Base-by-base conservation (phyloP, 2,329 filamentous ascomycete species). In the Paecilomyces formosus region DNA sequence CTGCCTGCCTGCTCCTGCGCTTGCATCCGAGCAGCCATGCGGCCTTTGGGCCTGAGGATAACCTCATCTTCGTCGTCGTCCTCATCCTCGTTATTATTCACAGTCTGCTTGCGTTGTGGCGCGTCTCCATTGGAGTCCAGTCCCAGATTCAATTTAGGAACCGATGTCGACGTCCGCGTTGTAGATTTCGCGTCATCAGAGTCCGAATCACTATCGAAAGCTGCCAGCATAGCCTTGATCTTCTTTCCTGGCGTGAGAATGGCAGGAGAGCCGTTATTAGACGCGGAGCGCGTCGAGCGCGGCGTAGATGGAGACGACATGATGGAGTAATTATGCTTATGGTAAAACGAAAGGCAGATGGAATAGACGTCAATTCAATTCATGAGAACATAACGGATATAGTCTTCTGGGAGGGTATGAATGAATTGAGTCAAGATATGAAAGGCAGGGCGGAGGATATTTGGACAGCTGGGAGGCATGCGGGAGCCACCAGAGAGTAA, bases 21-120 rank as follows among this genome's bases (percentile, higher is more conserved):
- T 61, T 82, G 80, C 81, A 91, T 85, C 55, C 84, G 80, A 15
- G 87, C 81, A 12, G 87, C 87, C 64, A 90, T 78, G 56, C 83
- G 82, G 24, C 87, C 87, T 57, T 82, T 81, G 0, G 88, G 88
- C 52, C 81, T 72, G 54, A 82, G 75, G 30, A 74, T 77, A 33
- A 81, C 77, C n/a, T 81, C 79, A n/a, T 81, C 77, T 1, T 75
- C 71, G 2, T 75, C 70, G 3, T 64, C 67, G 2, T 72, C 69
- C 21, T 68, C 66, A n/a, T 69, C 68, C 15, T 66, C 66, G 0
- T 64, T 63, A 26, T 68, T 70, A 18, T 62, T 57, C 7, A 60
- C 60, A 3, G 55, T 53, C 31, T 63, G 39, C 8, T 45, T 18
- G 18, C 39, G 39, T 21, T 21, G 39, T 18, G n/a, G 50, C 50